phyloP scores from a whole-genome alignment of 73 alveolate genomes.

The Paramecium sonneborni region DNA sequence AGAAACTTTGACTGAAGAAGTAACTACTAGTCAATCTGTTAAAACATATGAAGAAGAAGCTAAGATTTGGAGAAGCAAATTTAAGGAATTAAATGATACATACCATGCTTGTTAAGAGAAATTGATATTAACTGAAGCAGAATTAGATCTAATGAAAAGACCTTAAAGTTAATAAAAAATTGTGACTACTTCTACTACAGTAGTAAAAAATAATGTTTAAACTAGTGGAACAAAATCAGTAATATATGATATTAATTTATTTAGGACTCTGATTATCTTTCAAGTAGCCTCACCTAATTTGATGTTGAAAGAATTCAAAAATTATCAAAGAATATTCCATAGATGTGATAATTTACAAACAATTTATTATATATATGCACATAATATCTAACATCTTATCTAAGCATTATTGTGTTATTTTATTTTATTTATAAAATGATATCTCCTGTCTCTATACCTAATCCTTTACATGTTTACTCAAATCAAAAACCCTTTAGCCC shows the following conservation, averaged over 20 bases:
- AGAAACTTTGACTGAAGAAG: slow-evolving; percentile 2
- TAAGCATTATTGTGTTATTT: background rate
- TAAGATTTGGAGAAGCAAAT: background rate
- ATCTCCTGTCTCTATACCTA: background rate
- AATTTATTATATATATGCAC: background rate
- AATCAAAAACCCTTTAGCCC: background rate
- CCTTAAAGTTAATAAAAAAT: slow-evolving; percentile 1
- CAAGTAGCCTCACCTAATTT: background rate
- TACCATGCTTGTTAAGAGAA: slow-evolving; percentile 37
- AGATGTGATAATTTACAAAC: background rate
- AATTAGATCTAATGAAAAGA: background rate
- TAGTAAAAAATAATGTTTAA: background rate
- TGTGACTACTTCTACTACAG: background rate
- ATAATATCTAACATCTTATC: background rate
- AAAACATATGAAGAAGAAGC: slow-evolving; percentile 10
- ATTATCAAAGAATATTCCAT: background rate
- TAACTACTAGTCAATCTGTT: background rate
- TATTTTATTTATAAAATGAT: slow-evolving; percentile 6
- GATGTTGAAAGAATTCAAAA: background rate
- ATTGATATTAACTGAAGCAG: slow-evolving; percentile 33
- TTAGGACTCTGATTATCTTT: slow-evolving; percentile 31
- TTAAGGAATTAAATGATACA: slow-evolving; percentile 16
- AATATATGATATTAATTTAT: background rate
- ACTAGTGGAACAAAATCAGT: background rate
- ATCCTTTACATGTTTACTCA: background rate